Base-by-base conservation (phyloP, 129 eudicot species). In the Lonicera japonica region DNA sequence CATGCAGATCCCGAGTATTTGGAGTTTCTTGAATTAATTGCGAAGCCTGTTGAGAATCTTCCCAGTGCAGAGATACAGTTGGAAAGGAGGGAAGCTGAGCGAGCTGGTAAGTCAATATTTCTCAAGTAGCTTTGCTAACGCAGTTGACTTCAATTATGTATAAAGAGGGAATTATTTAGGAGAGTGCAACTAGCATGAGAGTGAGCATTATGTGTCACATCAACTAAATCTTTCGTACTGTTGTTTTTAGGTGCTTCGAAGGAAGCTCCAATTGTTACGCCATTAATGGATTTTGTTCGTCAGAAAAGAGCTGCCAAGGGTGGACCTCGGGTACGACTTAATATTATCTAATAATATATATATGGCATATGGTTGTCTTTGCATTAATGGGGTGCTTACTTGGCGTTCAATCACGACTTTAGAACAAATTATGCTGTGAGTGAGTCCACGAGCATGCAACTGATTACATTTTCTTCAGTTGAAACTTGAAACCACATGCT, bases 31-130 rank as follows among this genome's bases (percentile, higher is more conserved):
- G 95, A 90, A 65, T 61, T 74, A 47, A 59, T 90, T 60, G 74
- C 86, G 36, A 90, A 90, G 83, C 97, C 97, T 48, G 89, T 86
- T 12, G 97, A 90, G 89, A 83, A 83, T 76, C 95, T 90, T 71
- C 97, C 95, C 10, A 90, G 97, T 74, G 97, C 97, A 60, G 97
- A 90, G 77, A 83, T 90, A 73, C 97, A 90, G 38, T 68, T 90
- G 92, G 97, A 90, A 79, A 86, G 95, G 63, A 86, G 77, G 84
- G 97, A 90, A 72, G 97, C 95, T 52, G 97, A 86, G 61, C 83
- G 84, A 69, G 86, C 95, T 72, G 95, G 97, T 89, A 45, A 82
- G 90, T 75, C n/a, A 58, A 60, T 8, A 55, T 39, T 45, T 74
- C 25, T 56, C 21, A 19, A 20, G 11, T 23, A 11, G 55, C 11